phyloP scores from a whole-genome alignment of 306 rosid genomes.

The Acacia confusa region DNA sequence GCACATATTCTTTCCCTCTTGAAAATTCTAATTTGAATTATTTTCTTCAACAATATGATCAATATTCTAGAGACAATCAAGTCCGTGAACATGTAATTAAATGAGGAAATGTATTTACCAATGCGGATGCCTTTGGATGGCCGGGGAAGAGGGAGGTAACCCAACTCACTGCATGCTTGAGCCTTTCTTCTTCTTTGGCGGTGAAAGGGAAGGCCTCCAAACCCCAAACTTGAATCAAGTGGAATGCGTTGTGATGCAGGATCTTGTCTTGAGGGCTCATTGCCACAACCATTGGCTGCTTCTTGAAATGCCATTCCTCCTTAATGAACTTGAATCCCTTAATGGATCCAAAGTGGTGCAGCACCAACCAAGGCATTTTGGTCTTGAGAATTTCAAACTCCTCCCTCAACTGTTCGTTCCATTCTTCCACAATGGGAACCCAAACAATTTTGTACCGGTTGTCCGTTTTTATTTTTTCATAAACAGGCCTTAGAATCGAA shows the following conservation, averaged over 20 bases:
- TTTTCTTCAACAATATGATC: no score
- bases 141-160: not conserved
- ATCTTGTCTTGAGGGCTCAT: conserved; percentile 46
- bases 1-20: no score
- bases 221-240: conserved; percentile 57
- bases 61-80: not conserved
- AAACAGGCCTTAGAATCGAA: conserved; percentile 25
- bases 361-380: conserved; percentile 52
- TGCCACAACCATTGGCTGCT: conserved; percentile 42
- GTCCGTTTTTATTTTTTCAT: conserved; percentile 30
- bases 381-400: conserved; percentile 39
- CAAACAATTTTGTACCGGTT: conserved; percentile 47
- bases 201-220: conserved; percentile 48
- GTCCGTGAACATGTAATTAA: not conserved
- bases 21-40: no score
- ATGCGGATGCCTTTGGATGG: not conserved
- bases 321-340: conserved; percentile 47
- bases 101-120: conserved; percentile 22
- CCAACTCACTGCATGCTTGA: conserved; percentile 17
- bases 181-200: not conserved
- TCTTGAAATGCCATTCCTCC: conserved; percentile 51
- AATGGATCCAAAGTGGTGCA: conserved; percentile 28
- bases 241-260: conserved; percentile 45
- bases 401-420: conserved; percentile 37
- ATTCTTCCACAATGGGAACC: conserved; percentile 59